Conservation (phyloP, 108 stramenopile genomes). For the Stephanodiscus triporus region DNA sequence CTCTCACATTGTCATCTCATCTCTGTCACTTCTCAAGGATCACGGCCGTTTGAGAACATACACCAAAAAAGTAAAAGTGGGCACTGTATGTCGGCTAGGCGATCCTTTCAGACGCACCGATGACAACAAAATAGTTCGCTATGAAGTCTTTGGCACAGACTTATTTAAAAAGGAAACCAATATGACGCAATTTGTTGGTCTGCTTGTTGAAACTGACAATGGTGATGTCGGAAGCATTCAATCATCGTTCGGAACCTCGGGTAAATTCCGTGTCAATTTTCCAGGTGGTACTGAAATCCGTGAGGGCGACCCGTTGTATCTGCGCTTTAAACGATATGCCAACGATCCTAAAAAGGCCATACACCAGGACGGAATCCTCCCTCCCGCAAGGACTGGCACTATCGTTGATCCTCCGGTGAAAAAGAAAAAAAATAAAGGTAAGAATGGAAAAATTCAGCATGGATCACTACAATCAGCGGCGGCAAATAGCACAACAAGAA, state of each 20-base stretch:
- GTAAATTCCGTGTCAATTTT: constrained; percentile 90
- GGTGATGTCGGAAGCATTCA: constrained; percentile 84
- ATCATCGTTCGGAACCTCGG: constrained; percentile 89
- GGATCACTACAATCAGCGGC: constrained; percentile 20
- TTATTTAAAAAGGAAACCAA: constrained; percentile 92
- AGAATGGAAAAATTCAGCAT: constrained; percentile 30
- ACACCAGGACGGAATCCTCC: constrained; percentile 76
- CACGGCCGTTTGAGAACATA: constrained; percentile 65
- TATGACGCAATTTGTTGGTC: constrained; percentile 86
- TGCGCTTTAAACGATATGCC: constrained; percentile 83
- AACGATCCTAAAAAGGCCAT: constrained; percentile 84
- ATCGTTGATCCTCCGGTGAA: constrained; percentile 56
- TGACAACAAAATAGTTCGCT: constrained; percentile 76
- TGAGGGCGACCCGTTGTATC: constrained; percentile 71
- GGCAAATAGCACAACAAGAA: neutral
- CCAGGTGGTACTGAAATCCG: constrained; percentile 72
- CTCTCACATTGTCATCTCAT: neutral
- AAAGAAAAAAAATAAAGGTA: constrained; percentile 57
- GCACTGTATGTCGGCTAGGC: constrained; percentile 68
- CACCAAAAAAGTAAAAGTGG: constrained; percentile 77
- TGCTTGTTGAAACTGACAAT: constrained; percentile 76
- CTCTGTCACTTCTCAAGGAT: constrained; percentile 23
- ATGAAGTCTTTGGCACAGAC: constrained; percentile 85
- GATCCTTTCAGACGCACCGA: constrained; percentile 77
- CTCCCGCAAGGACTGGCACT: constrained; percentile 63